Percentiles rank a stretch among this genome's conserved stretches.
Conservation (phyloP, 768 basidiomycete genomes). For the Piloderma croceum region DNA sequence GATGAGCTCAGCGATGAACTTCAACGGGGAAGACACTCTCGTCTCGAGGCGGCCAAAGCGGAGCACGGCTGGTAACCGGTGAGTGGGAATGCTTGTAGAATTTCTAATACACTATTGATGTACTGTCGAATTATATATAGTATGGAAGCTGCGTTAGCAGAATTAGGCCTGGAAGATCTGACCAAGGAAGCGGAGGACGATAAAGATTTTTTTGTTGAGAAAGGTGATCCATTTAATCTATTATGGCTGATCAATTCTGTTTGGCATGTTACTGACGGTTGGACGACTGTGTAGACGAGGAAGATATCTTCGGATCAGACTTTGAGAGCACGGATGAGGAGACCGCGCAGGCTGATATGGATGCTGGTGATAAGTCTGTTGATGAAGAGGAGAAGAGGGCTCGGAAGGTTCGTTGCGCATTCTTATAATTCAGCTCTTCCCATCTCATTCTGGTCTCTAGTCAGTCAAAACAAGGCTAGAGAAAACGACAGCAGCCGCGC, state of each 20-base stretch:
- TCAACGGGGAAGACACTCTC: no score
- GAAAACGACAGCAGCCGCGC: conserved; percentile 59
- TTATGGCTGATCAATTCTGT: background rate
- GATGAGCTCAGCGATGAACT: no score
- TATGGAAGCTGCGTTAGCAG: conserved; percentile 75
- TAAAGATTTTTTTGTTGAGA: conserved; percentile 60
- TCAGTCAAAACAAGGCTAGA: conserved; percentile 52
- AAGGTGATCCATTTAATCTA: conserved; percentile 37
- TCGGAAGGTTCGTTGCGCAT: conserved; percentile 36
- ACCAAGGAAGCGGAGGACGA: conserved; percentile 67
- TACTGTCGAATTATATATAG: conserved; percentile 29
- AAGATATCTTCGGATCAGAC: conserved; percentile 77
- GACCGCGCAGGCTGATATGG: conserved; percentile 44
- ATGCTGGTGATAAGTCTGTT: conserved; percentile 51
- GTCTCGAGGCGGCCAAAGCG: conserved; percentile 61
- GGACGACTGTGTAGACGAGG: conserved; percentile 71
- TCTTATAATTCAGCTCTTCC: conserved; percentile 1
- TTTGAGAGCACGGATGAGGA: conserved; percentile 83
- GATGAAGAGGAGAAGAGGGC: conserved; percentile 54
- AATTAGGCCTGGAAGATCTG: conserved; percentile 52
- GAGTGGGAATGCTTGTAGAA: conserved; percentile 7
- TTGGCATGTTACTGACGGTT: no score
- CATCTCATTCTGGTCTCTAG: conserved; percentile 27
- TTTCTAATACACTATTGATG: background rate
- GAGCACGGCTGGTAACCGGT: conserved; percentile 80